A percentile compares a stretch with the other conserved stretches of the same genome.
Evolutionary conservation across 2,329 filamentous ascomycete species (phyloP).

Genomic region (Fusarium camptoceras): DNA sequence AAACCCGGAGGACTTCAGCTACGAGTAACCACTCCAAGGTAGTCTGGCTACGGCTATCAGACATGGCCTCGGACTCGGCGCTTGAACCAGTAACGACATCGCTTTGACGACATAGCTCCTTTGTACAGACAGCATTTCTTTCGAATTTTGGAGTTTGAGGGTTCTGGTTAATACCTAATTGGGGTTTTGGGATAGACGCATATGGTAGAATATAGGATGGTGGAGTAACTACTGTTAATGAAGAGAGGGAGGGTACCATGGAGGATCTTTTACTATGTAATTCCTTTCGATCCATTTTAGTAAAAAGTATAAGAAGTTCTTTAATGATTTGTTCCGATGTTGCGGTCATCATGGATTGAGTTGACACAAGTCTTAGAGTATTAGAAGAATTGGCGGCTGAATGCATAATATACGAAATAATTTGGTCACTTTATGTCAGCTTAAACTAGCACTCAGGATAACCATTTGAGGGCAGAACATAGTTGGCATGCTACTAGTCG

Average conservation of each 20-base stretch:
- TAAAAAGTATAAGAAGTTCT: conserved; percentile 22
- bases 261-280: conserved; percentile 23
- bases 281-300: conserved; percentile 24
- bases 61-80: conserved; percentile 8
- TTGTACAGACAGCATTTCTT: conserved; percentile 32
- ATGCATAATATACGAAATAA: rapidly evolving
- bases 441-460: neutral
- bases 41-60: conserved; percentile 2
- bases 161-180: conserved; percentile 37
- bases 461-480: neutral
- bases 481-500: neutral
- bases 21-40: neutral
- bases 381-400: neutral
- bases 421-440: neutral
- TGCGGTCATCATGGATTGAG: neutral
- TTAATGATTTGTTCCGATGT: neutral
- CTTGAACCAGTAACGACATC: conserved; percentile 6
- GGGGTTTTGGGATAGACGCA: conserved; percentile 2
- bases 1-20: conserved; percentile 11
- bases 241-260: conserved; percentile 4
- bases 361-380: neutral
- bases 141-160: conserved; percentile 29
- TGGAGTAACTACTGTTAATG: neutral
- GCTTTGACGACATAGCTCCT: conserved; percentile 19
- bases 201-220: conserved; percentile 10